Evolutionary conservation across 768 basidiomycete genomes (phyloP), one percentile per base, ranked within the genome.

Genomic region (Multifurca ochricompacta): DNA sequence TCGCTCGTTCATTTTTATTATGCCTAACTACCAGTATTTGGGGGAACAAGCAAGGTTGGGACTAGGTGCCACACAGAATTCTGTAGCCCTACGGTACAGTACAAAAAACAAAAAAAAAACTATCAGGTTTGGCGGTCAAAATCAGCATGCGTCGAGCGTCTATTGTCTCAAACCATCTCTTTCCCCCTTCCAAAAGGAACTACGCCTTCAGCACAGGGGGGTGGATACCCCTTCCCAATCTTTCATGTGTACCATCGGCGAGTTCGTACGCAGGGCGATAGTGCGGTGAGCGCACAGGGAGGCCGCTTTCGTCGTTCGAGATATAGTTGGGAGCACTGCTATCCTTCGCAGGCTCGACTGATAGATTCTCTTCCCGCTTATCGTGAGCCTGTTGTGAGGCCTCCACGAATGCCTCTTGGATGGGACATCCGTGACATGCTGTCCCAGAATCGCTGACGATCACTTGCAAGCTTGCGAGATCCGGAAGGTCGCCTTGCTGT

Each of bases 241-340:
- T 53, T 34, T 61, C 60, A 7, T 60, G 57, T 18, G 53, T 36
- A 21, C 78, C 87, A 63, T 94, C 89, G 31, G 72, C 63, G 1
- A 95, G 75, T 70, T 90, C 85, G 69, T 90, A 87, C 1, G 92
- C 91, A 1, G 91, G 91, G 27, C 74, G 73, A 65, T 87, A 94
- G 23, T 70, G 72, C 36, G 68, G 58, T 41, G 60, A 51, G 4
- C 30, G 19, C 6, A 39, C 30, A 9, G 50, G 36, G 45, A 51
- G 3, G 19, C 40, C 37, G 31, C 50, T 43, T 59, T 57, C 31
- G 63, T 67, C 13, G 53, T 54, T 3, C 28, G 41, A 51, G 62
- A 64, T 28, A 19, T 44, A 48, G 37, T 19, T 27, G 23, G 44
- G 32, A 21, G 34, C 30, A n/a, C 18, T 23, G 18, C 1, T 34